These are phyloP conservation scores for Medicago arabica DNA, from an alignment of 306 rosid species.

Conservation along the genomic window DNA sequence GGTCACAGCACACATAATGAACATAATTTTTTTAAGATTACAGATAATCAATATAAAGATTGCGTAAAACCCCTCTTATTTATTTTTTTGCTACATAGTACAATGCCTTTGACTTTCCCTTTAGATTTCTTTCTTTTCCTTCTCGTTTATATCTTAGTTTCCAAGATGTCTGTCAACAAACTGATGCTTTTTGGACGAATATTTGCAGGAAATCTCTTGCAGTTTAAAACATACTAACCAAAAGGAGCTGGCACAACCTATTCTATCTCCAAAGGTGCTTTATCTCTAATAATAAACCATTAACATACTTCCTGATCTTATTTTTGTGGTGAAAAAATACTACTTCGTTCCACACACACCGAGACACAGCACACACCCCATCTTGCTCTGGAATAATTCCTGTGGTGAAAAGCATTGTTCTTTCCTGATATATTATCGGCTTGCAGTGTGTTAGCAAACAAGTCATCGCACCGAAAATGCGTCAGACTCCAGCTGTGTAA, in stretches of 20 bases:
- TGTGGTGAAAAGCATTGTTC: slow-evolving; percentile 32
- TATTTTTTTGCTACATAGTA: slow-evolving; percentile 12
- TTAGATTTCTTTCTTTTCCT: slow-evolving; percentile 11
- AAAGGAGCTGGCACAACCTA: slow-evolving; percentile 48
- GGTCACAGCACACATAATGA: slow-evolving; percentile 26
- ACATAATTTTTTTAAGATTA: slow-evolving; percentile 2
- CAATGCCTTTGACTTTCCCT: slow-evolving; percentile 1
- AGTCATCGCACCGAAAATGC: slow-evolving; percentile 44
- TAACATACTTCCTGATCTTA: slow-evolving; percentile 15
- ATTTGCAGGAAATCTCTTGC: slow-evolving; percentile 63
- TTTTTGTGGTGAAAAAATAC: slow-evolving; percentile 34
- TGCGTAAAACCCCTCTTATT: slow-evolving; percentile 34
- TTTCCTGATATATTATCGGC: slow-evolving; percentile 40
- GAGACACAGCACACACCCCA: slow-evolving; percentile 1
- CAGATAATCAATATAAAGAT: slow-evolving; percentile 3
- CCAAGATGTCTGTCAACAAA: slow-evolving; percentile 28
- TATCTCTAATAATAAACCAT: slow-evolving; percentile 27
- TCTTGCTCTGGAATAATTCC: slow-evolving; percentile 22
- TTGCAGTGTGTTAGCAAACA: slow-evolving; percentile 58
- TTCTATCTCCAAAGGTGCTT: slow-evolving; percentile 63
- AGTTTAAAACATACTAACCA: slow-evolving; percentile 45
- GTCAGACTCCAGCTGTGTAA: slow-evolving; percentile 56
- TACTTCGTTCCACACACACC: not conserved
- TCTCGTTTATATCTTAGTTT: slow-evolving; percentile 24
- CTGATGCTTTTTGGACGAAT: slow-evolving; percentile 41